A percentile compares a stretch with the other conserved stretches of the same genome.
Evolutionary conservation across 192 early-diverging fungal species (phyloP).

Genomic region (Blastocladiella britannica): DNA sequence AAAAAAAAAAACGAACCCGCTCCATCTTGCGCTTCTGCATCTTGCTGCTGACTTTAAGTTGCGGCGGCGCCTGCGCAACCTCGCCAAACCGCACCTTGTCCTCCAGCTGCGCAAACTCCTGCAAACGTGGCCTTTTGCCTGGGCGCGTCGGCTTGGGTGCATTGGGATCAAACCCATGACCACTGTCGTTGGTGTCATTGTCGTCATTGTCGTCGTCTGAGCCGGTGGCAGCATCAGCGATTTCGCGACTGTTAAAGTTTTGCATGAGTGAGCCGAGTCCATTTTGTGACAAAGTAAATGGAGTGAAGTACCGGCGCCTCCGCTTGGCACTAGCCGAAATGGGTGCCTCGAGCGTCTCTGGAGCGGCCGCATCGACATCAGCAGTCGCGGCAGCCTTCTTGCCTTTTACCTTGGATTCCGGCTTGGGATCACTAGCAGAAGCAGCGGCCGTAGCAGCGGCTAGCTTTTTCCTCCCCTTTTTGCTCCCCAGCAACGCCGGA

Average conservation of each 20-base stretch:
- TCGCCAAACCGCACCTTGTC: constrained; percentile 32
- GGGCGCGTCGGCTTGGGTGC: background rate
- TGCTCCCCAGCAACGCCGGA: background rate
- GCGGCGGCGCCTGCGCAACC: constrained; percentile 30
- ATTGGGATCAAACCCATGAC: too few relatives aligned
- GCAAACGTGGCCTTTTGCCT: too few relatives aligned
- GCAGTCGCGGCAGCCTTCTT: background rate
- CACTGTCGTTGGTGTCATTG: background rate
- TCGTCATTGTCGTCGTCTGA: background rate
- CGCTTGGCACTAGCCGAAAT: background rate
- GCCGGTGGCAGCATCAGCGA: background rate
- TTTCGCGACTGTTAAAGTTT: background rate
- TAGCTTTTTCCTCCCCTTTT: too few relatives aligned
- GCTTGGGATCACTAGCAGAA: too few relatives aligned
- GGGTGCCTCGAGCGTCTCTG: background rate
- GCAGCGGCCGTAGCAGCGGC: background rate
- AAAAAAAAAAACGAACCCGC: constrained; percentile 11
- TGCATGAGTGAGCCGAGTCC: background rate
- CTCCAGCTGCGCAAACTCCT: constrained; percentile 27
- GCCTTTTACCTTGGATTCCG: too few relatives aligned
- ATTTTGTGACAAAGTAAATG: background rate
- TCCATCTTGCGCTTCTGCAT: constrained; percentile 21
- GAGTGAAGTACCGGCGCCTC: background rate
- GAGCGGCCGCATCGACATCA: background rate
- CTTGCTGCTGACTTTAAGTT: constrained; percentile 20